These are phyloP conservation scores for Clavaria fumosa DNA, from an alignment of 768 basidiomycete genomes.

Conservation along the genomic window DNA sequence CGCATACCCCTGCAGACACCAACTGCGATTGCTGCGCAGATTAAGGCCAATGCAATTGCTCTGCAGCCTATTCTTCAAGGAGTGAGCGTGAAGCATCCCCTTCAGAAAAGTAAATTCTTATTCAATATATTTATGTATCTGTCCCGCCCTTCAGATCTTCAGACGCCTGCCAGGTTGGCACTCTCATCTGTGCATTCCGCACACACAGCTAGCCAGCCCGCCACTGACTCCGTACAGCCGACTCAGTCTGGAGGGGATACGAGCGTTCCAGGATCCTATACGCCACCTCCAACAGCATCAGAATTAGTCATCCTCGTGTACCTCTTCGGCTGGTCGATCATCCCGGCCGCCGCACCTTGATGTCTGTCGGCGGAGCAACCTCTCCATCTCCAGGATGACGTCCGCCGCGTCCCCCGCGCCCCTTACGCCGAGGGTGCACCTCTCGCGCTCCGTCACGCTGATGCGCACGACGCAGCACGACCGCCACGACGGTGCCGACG, in stretches of 20 bases:
- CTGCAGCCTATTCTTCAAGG: conserved; percentile 39
- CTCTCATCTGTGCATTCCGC: conserved; percentile 23
- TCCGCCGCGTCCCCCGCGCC: conserved; percentile 18
- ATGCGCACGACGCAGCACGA: conserved; percentile 8
- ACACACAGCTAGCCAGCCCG: conserved; percentile 6
- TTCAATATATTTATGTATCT: not conserved
- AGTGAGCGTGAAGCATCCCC: conserved; percentile 57
- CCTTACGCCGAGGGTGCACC: conserved; percentile 20
- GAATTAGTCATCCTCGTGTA: conserved; percentile 29
- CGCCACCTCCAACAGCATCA: conserved; percentile 15
- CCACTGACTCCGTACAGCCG: conserved; percentile 4
- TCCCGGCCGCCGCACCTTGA: conserved; percentile 21
- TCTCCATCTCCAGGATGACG: conserved; percentile 18
- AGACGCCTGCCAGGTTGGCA: conserved; percentile 41
- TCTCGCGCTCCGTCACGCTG: conserved; percentile 21
- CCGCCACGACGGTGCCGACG: too few relatives aligned
- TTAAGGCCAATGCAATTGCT: conserved; percentile 37
- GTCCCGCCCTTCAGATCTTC: not conserved
- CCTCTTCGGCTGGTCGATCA: conserved; percentile 36
- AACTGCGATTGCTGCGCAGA: conserved; percentile 39
- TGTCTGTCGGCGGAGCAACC: conserved; percentile 10
- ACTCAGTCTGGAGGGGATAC: too few relatives aligned
- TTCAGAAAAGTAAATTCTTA: too few relatives aligned
- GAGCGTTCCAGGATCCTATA: conserved; percentile 1
- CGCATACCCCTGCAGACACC: conserved; percentile 61